Evolutionary conservation across 352 stramenopile species (phyloP).

Genomic region (Thraustotheca clavata): DNA sequence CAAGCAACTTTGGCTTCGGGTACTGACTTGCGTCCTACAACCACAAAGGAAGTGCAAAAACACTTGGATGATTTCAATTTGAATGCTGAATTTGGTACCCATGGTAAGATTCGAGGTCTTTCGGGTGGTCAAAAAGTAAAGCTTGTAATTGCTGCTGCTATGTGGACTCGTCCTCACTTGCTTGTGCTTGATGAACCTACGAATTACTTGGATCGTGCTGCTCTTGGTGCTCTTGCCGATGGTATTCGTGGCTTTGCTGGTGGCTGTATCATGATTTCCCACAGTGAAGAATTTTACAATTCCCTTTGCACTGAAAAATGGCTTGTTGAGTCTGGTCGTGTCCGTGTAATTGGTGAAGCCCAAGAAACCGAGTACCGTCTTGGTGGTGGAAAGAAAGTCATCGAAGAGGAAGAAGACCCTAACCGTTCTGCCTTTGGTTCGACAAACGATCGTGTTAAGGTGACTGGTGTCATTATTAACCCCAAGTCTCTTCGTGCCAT

Average conservation of each 20-base stretch:
- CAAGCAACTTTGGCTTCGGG: constrained; percentile 47
- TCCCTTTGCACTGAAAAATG: constrained; percentile 70
- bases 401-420: constrained; percentile 44
- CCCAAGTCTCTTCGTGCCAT: constrained; percentile 61
- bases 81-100: constrained; percentile 60
- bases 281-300: constrained; percentile 78
- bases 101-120: constrained; percentile 69
- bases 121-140: constrained; percentile 79
- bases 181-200: constrained; percentile 84
- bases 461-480: constrained; percentile 55
- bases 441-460: constrained; percentile 44
- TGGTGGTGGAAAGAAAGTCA: constrained; percentile 49
- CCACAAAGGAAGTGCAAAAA: constrained; percentile 59
- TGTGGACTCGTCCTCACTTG: constrained; percentile 81
- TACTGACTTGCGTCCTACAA: constrained; percentile 52
- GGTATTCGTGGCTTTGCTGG: constrained; percentile 64
- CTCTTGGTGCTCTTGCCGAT: constrained; percentile 47
- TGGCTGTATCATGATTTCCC: constrained; percentile 74
- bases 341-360: constrained; percentile 60
- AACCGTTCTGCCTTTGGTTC: constrained; percentile 37
- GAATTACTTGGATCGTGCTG: constrained; percentile 76
- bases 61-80: constrained; percentile 70
- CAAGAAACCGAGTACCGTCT: constrained; percentile 64
- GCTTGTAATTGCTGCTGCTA: constrained; percentile 64
- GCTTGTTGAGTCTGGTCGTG: constrained; percentile 52